Percentiles rank a stretch among this genome's conserved stretches.
phyloP scores from a whole-genome alignment of 2,329 filamentous ascomycete species.

The Knoxdaviesia proteae region DNA sequence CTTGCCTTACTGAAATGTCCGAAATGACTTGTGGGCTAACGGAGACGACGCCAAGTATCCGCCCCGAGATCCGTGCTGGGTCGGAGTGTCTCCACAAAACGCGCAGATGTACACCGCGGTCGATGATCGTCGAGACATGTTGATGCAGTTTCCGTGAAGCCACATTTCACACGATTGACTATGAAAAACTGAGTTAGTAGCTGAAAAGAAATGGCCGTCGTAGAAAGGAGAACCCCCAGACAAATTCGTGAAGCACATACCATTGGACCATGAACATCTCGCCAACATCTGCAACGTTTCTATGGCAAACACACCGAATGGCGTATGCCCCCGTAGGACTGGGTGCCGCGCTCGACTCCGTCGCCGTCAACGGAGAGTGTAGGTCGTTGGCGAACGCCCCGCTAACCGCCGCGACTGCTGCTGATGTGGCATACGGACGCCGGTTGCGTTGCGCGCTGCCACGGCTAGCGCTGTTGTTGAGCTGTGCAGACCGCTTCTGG shows the following conservation, averaged over 20 bases:
- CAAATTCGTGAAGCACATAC: conserved; percentile 18
- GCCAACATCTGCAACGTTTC: conserved; percentile 20
- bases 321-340: conserved; percentile 11
- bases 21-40: conserved; percentile 20
- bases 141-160: conserved; percentile 42
- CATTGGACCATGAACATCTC: conserved; percentile 42
- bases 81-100: conserved; percentile 20
- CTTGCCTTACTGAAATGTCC: not conserved
- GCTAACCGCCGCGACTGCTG: too few relatives aligned
- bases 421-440: too few relatives aligned
- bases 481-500: conserved; percentile 15
- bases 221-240: not conserved
- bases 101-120: conserved; percentile 42
- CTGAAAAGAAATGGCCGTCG: not conserved
- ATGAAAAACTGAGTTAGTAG: conserved; percentile 1
- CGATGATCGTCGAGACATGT: conserved; percentile 33
- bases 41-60: conserved; percentile 13
- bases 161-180: conserved; percentile 46
- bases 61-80: too few relatives aligned
- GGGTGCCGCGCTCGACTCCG: conserved; percentile 11
- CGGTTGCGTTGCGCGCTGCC: not conserved
- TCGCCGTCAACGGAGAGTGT: conserved; percentile 29
- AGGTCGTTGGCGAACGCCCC: not conserved
- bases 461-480: not conserved
- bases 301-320: conserved; percentile 37